Percentiles rank a stretch among this genome's conserved stretches.
Conservation (phyloP, 139 green algal species). For the Picochlorum sp. region DNA sequence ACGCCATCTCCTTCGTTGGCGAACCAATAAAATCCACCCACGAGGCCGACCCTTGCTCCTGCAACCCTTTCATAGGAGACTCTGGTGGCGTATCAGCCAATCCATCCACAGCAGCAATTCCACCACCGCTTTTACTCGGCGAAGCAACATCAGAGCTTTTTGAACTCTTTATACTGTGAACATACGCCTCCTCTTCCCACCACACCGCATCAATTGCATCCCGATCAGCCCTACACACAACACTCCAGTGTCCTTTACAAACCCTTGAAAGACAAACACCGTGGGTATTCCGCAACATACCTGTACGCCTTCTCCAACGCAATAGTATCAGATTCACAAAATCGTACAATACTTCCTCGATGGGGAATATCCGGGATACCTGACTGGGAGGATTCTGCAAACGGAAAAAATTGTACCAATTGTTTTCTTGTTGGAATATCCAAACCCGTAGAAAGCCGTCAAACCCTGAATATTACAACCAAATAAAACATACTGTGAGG, state of each 20-base stretch:
- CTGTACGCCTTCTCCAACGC: constrained; percentile 28
- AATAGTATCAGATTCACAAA: constrained; percentile 28
- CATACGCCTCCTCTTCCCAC: constrained; percentile 45
- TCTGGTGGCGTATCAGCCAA: neutral
- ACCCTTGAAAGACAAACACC: no score
- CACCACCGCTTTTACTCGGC: neutral
- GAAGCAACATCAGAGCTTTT: neutral
- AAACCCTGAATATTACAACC: no score
- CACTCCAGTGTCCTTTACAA: neutral
- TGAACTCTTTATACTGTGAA: neutral
- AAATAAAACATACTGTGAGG: no score
- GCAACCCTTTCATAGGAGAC: neutral
- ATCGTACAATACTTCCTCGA: constrained; percentile 31
- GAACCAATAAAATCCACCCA: constrained; percentile 11
- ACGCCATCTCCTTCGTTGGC: neutral
- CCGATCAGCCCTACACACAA: constrained; percentile 8
- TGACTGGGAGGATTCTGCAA: no score
- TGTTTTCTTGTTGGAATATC: no score
- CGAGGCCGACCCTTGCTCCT: neutral
- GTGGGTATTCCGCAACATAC: neutral
- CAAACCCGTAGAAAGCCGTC: no score
- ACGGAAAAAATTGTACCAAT: no score
- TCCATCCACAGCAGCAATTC: neutral
- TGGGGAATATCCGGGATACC: constrained; percentile 26
- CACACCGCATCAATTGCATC: constrained; percentile 39